These are phyloP conservation scores for Cyberlindnera samutprakarnensis DNA, from an alignment of 805 yeast species.

Conservation along the genomic window DNA sequence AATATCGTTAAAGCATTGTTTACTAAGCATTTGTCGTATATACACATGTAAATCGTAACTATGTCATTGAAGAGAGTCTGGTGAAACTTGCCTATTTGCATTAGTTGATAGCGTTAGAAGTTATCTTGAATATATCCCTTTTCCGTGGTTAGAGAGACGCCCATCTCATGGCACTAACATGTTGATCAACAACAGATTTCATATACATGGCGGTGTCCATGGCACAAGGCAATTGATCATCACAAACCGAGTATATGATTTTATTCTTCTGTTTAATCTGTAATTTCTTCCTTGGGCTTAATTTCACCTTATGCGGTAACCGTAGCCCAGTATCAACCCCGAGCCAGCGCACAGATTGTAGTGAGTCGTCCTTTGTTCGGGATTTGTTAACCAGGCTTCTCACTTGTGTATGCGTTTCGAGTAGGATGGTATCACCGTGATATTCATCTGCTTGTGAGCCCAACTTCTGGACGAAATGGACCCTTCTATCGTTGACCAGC, in stretches of 20 bases:
- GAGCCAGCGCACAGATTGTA: neutral
- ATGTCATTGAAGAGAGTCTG: too few relatives aligned
- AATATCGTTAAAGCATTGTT: too few relatives aligned
- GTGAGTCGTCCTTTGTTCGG: too few relatives aligned
- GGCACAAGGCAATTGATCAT: neutral
- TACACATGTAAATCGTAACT: too few relatives aligned
- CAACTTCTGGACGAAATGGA: neutral
- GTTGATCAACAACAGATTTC: neutral
- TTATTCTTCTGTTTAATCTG: neutral
- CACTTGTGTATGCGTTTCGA: too few relatives aligned
- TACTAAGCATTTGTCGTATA: too few relatives aligned
- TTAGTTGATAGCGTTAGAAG: too few relatives aligned
- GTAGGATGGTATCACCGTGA: neutral
- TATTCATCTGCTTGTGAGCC: neutral
- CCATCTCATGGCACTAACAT: too few relatives aligned
- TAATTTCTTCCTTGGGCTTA: neutral
- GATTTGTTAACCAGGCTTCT: too few relatives aligned
- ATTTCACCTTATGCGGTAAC: neutral
- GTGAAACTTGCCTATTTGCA: too few relatives aligned
- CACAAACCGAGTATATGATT: neutral
- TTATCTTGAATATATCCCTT: too few relatives aligned
- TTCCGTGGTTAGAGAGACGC: too few relatives aligned
- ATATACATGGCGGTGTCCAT: neutral
- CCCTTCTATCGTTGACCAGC: neutral
- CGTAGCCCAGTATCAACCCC: neutral